Conservation (phyloP, 73 alveolate genomes). For the Stentor roeselii region DNA sequence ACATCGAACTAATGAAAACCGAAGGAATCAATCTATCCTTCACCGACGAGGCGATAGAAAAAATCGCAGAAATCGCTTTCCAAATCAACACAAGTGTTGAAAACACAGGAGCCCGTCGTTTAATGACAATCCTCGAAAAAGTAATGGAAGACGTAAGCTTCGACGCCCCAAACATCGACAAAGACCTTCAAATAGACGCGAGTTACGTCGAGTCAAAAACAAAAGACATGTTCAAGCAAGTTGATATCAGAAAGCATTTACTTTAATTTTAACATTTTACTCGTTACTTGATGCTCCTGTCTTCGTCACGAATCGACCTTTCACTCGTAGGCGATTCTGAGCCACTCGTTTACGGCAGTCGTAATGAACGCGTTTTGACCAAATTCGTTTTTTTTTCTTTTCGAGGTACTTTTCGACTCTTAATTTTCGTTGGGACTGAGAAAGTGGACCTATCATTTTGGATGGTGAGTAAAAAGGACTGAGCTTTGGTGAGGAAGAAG, state of each 20-base stretch:
- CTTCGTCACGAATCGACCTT: no score
- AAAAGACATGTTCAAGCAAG: conserved; percentile 40
- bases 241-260: conserved; percentile 49
- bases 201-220: conserved; percentile 46
- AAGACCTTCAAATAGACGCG: conserved; percentile 31
- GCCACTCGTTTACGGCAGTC: no score
- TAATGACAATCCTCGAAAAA: conserved; percentile 60
- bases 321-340: no score
- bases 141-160: conserved; percentile 54
- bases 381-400: no score
- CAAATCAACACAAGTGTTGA: conserved; percentile 41
- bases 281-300: no score
- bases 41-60: conserved; percentile 50
- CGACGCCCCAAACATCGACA: conserved; percentile 55
- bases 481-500: no score
- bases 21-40: conserved; percentile 54
- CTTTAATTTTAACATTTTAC: conserved; percentile 30
- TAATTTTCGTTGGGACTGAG: no score
- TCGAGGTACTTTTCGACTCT: no score
- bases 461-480: no score
- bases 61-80: conserved; percentile 55
- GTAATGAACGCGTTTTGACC: no score
- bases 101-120: conserved; percentile 77
- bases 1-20: conserved; percentile 49
- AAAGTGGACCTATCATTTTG: no score